These are phyloP conservation scores for Candida smagusa DNA, from an alignment of 1,139 yeast genomes.

Conservation along the genomic window DNA sequence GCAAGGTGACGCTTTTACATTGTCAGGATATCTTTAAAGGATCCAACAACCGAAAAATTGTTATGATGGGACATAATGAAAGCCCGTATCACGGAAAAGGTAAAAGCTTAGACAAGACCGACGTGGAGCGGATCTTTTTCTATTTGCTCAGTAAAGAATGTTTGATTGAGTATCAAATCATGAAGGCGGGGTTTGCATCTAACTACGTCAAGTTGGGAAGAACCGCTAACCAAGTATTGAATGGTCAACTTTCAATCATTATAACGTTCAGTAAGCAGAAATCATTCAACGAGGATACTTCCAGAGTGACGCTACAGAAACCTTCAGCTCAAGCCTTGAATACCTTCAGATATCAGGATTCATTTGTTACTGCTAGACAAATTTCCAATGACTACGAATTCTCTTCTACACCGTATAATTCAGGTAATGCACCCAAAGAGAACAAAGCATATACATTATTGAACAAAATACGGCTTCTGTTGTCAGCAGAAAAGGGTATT, in stretches of 20 bases:
- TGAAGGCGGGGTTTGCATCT: conserved; percentile 79
- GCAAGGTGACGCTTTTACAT: conserved; percentile 70
- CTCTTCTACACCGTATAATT: too few relatives aligned
- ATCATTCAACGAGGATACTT: conserved; percentile 1
- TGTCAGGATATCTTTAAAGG: conserved; percentile 87
- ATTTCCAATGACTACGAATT: conserved; percentile 14
- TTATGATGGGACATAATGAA: conserved; percentile 58
- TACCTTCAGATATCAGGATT: conserved; percentile 18
- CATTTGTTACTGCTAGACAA: conserved; percentile 29
- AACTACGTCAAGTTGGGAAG: conserved; percentile 67
- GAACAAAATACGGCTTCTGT: conserved; percentile 40
- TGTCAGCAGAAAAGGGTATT: conserved; percentile 41
- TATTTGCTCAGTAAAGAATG: conserved; percentile 68
- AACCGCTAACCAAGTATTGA: conserved; percentile 45
- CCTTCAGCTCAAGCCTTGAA: conserved; percentile 9
- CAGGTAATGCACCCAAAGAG: conserved; percentile 1
- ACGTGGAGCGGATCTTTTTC: conserved; percentile 78
- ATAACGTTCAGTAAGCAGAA: conserved; percentile 23
- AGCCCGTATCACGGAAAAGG: conserved; percentile 71
- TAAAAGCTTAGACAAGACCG: conserved; percentile 56
- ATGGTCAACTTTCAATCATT: conserved; percentile 41
- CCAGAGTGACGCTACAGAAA: conserved; percentile 1
- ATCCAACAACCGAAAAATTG: conserved; percentile 58
- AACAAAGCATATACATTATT: conserved; percentile 24
- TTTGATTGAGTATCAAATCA: conserved; percentile 66